Evolutionary conservation across 805 yeast species (phyloP), one percentile per base, ranked within the genome.

Genomic region (Nematodospora valgi): DNA sequence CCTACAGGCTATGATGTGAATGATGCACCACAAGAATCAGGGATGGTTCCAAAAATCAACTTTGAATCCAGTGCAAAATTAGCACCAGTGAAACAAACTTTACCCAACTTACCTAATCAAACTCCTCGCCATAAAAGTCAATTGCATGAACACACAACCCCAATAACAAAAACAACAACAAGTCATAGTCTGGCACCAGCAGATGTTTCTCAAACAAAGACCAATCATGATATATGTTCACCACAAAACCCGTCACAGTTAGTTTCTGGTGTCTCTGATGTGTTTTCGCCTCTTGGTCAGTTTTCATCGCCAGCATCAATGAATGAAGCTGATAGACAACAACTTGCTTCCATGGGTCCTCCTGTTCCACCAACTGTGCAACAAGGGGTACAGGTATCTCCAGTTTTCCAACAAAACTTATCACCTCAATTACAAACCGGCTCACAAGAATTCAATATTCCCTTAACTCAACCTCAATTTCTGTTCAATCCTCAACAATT

Each of bases 141-240:
- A 27, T 22, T 15, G 25, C 30, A 20, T n/a, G n/a, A n/a, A 24
- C 6, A 13, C n/a, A 15, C 35, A 30, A 30, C 35, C 30, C 27
- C 22, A 12, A 10, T 11, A 12, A 19, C 31, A 23, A 9, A 14
- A 21, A 14, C 33, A 35, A 13, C 15, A 6, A 13, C 12, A 24
- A 6, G 27, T n/a, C 13, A 34, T 17, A 19, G 20, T 11, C 12
- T 23, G 26, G 10, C 13, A n/a, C 10, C 12, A 14, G 9, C n/a
- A 5, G 12, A 23, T 9, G 26, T 5, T 6, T 11, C 10, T 11
- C 13, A 23, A 11, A 12, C 13, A 6, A 6, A 23, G n/a, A 9
- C 6, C 12, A 23, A 23, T 23, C 13, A 12, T 6, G 14, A 23
- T n/a, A n/a, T n/a, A n/a, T n/a, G n/a, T n/a, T n/a, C n/a, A n/a